A percentile compares a stretch with the other conserved stretches of the same genome.
Evolutionary conservation across 306 rosid genomes (phyloP).

Genomic region (Ormosia emarginata): DNA sequence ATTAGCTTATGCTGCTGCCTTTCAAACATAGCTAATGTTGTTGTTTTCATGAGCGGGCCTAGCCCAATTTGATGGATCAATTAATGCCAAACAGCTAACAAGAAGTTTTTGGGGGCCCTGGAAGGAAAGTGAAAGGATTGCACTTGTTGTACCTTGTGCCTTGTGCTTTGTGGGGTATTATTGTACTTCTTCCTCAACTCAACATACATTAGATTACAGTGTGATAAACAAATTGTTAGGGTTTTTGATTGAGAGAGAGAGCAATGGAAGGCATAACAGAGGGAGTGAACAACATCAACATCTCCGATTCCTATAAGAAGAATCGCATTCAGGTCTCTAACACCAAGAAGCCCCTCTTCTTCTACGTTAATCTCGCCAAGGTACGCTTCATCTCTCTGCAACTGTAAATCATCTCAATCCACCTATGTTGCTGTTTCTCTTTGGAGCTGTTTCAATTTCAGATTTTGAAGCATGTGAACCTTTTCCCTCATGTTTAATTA

Average conservation of each 20-base stretch:
- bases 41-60: too few relatives aligned
- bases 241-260: neutral
- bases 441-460: neutral
- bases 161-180: too few relatives aligned
- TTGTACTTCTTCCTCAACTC: too few relatives aligned
- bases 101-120: too few relatives aligned
- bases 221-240: too few relatives aligned
- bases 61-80: too few relatives aligned
- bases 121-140: too few relatives aligned
- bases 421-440: neutral
- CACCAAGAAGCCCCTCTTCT: slow-evolving; percentile 74
- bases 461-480: neutral
- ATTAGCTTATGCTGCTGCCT: too few relatives aligned
- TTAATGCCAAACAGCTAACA: too few relatives aligned
- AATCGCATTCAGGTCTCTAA: slow-evolving; percentile 80
- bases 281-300: slow-evolving; percentile 51
- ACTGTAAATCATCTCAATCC: neutral
- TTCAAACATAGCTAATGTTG: too few relatives aligned
- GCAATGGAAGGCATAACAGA: slow-evolving; percentile 56
- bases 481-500: neutral
- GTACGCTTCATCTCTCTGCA: slow-evolving; percentile 10
- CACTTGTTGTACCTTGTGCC: too few relatives aligned
- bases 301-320: slow-evolving; percentile 54
- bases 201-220: too few relatives aligned
- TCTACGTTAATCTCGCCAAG: slow-evolving; percentile 81